Percentiles rank a stretch among this genome's conserved stretches.
Conservation (phyloP, 768 basidiomycete genomes). For the Boletus sp. region DNA sequence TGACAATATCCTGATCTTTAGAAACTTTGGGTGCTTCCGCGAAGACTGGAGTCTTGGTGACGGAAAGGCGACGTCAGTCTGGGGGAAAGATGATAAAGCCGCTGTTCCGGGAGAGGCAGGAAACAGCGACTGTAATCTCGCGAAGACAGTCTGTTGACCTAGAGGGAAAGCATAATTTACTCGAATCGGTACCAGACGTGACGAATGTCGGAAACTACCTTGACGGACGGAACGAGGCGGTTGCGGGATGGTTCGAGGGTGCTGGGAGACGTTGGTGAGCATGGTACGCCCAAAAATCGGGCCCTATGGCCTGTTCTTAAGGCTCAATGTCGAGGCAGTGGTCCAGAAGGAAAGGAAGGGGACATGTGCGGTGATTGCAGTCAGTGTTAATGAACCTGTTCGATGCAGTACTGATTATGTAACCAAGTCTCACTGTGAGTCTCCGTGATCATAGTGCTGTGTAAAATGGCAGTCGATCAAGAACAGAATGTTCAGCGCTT, state of each 20-base stretch:
- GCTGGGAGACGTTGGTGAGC: slow-evolving; percentile 22
- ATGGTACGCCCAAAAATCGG: slow-evolving; percentile 19
- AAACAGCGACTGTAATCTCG: slow-evolving; percentile 53
- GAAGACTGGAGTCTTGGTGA: slow-evolving; percentile 22
- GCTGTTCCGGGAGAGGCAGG: slow-evolving; percentile 35
- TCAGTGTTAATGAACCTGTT: slow-evolving; percentile 20
- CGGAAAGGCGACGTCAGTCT: slow-evolving; percentile 22
- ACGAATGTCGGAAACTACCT: slow-evolving; percentile 13
- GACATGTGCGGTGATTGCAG: slow-evolving; percentile 22
- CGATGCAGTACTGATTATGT: slow-evolving; percentile 26
- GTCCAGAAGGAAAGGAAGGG: slow-evolving; percentile 15
- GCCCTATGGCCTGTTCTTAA: slow-evolving; percentile 31
- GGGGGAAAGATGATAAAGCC: slow-evolving; percentile 18
- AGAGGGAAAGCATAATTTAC: neutral
- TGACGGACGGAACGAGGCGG: slow-evolving; percentile 15
- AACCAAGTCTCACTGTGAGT: slow-evolving; percentile 1
- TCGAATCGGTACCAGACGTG: slow-evolving; percentile 8
- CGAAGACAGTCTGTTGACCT: slow-evolving; percentile 43
- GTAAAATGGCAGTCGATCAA: neutral
- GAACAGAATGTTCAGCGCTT: neutral
- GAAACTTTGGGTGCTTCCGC: slow-evolving; percentile 38
- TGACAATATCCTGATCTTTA: slow-evolving; percentile 69
- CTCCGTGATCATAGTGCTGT: slow-evolving; percentile 6
- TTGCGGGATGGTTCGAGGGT: slow-evolving; percentile 17
- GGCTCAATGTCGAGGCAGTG: slow-evolving; percentile 27